These are phyloP conservation scores for Vicia villosa DNA, from an alignment of 306 rosid species.

Conservation along the genomic window DNA sequence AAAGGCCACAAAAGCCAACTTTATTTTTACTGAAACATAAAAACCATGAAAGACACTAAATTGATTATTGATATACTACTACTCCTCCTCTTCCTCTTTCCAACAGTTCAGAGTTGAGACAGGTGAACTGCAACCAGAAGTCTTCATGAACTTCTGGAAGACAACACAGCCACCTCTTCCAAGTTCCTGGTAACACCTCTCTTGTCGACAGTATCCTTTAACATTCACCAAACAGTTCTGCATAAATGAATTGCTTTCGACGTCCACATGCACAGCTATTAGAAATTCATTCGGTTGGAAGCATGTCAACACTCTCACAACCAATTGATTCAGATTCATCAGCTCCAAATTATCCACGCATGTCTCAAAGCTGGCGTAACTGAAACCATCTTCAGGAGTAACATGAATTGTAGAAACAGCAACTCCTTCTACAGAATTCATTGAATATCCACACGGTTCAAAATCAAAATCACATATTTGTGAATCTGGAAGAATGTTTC, in stretches of 20 bases:
- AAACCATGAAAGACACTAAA: conserved; percentile 6
- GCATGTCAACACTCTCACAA: conserved; percentile 55
- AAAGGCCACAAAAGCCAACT: background rate
- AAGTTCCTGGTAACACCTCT: conserved; percentile 57
- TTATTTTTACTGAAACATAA: background rate
- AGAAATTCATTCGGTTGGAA: conserved; percentile 61
- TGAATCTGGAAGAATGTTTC: conserved; percentile 63
- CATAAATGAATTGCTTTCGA: conserved; percentile 43
- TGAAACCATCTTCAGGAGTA: conserved; percentile 63
- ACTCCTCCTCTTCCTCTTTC: conserved; percentile 62
- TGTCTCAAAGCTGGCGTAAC: conserved; percentile 71
- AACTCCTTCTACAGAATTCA: conserved; percentile 63
- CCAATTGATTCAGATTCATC: conserved; percentile 39
- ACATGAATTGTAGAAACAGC: conserved; percentile 71
- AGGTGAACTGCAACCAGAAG: conserved; percentile 51
- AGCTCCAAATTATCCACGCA: conserved; percentile 53
- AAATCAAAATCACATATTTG: conserved; percentile 67
- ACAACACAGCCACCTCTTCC: conserved; percentile 59
- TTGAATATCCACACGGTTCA: conserved; percentile 71
- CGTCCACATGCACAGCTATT: conserved; percentile 55
- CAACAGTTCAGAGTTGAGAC: conserved; percentile 65
- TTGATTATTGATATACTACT: conserved; percentile 34
- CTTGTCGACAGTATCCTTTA: conserved; percentile 60
- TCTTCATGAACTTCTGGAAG: conserved; percentile 49
- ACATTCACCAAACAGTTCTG: conserved; percentile 40